A percentile compares a stretch with the other conserved stretches of the same genome.
Evolutionary conservation across 2,329 filamentous ascomycete genomes (phyloP).

Genomic region (Cytospora paraplurivora): DNA sequence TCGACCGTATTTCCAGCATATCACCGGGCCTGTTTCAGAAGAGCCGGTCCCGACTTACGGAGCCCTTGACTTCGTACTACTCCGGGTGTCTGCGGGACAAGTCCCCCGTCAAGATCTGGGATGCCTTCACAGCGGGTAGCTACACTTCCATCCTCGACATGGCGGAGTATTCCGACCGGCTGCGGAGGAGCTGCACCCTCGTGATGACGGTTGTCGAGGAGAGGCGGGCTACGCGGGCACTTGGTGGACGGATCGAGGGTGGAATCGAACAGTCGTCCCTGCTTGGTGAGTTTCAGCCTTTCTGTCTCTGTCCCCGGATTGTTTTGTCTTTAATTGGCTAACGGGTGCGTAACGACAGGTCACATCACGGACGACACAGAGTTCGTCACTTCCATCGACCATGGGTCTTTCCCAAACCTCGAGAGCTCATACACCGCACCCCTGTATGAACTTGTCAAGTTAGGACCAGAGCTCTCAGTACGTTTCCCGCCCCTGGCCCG

Average conservation of each 20-base stretch:
- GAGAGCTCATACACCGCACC: slow-evolving; percentile 42
- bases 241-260: slow-evolving; percentile 42
- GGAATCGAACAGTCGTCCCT: slow-evolving; percentile 48
- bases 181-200: slow-evolving; percentile 54
- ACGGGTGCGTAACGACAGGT: slow-evolving; percentile 35
- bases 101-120: slow-evolving; percentile 46
- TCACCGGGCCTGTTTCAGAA: slow-evolving; percentile 48
- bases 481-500: slow-evolving; percentile 25
- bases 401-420: slow-evolving; percentile 54
- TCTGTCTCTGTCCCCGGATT: slow-evolving; percentile 4
- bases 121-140: slow-evolving; percentile 53
- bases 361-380: slow-evolving; percentile 44
- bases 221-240: slow-evolving; percentile 47
- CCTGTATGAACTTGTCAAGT: slow-evolving; percentile 48
- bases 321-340: background rate
- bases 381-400: slow-evolving; percentile 52
- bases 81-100: slow-evolving; percentile 42
- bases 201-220: slow-evolving; percentile 57
- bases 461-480: slow-evolving; percentile 57
- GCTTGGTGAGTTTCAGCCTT: slow-evolving; percentile 44
- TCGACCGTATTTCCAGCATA: slow-evolving; percentile 57
- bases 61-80: slow-evolving; percentile 51
- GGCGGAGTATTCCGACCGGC: slow-evolving; percentile 45
- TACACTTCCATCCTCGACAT: slow-evolving; percentile 55
- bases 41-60: slow-evolving; percentile 40